Evolutionary conservation across 768 basidiomycete species (phyloP).

Genomic region (Amanita pallidorosea): DNA sequence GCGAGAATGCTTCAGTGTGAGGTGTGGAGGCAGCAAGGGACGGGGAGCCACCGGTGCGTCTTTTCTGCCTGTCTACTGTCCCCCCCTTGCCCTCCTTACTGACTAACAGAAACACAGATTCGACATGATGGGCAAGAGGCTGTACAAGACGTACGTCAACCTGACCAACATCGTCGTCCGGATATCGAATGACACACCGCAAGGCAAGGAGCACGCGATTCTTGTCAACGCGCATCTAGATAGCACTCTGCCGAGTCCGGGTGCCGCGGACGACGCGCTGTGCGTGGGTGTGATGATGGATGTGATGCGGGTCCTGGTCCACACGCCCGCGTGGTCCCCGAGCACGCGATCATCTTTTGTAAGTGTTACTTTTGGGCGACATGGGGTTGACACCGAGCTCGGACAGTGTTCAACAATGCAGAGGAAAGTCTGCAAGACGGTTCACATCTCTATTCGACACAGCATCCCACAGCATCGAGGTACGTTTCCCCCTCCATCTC

Average conservation of each 20-base stretch:
- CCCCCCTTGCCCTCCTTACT: neutral
- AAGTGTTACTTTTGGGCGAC: constrained; percentile 17
- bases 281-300: constrained; percentile 77
- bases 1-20: constrained; percentile 75
- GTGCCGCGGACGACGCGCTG: neutral
- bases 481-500: constrained; percentile 21
- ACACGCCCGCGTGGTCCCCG: constrained; percentile 63
- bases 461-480: constrained; percentile 68
- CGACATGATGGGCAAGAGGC: constrained; percentile 15
- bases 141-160: constrained; percentile 64
- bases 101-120: neutral
- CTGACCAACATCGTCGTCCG: constrained; percentile 47
- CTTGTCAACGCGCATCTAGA: no score
- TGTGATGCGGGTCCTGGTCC: constrained; percentile 64
- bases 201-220: constrained; percentile 62
- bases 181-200: constrained; percentile 6
- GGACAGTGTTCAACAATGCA: constrained; percentile 83
- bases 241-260: no score
- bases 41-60: constrained; percentile 69
- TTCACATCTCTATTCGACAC: constrained; percentile 87
- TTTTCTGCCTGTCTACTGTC: neutral
- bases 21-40: constrained; percentile 84
- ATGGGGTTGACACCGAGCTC: neutral
- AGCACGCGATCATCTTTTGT: constrained; percentile 77
- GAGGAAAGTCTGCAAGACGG: constrained; percentile 95